Conservation (phyloP, 75 land plant genomes). For the Selaginella moellendorffii region DNA sequence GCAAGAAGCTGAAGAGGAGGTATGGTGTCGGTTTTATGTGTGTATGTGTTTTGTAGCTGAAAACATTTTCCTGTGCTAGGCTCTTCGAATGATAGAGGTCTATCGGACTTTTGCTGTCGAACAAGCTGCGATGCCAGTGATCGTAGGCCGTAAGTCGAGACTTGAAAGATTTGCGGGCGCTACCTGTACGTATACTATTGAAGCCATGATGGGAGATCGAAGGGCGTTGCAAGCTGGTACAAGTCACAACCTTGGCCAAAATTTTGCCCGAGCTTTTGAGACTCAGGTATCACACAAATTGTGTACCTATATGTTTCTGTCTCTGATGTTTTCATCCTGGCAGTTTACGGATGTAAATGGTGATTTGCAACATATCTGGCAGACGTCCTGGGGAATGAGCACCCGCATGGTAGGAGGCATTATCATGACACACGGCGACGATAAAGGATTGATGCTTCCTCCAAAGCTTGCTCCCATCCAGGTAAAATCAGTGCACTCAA, state of each 20-base stretch:
- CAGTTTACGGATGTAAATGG: constrained; percentile 76
- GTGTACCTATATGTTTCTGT: too few species aligned
- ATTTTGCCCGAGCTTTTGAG: constrained; percentile 87
- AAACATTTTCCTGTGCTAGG: not conserved
- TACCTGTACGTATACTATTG: constrained; percentile 75
- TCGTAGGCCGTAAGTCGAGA: constrained; percentile 81
- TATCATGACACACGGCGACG: constrained; percentile 98
- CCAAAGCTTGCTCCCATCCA: constrained; percentile 88
- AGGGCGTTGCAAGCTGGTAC: constrained; percentile 98
- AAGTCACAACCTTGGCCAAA: constrained; percentile 96
- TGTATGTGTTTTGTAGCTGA: not conserved
- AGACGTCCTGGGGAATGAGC: constrained; percentile 98
- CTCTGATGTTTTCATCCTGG: too few species aligned
- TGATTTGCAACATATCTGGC: constrained; percentile 77
- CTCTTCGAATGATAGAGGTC: constrained; percentile 72
- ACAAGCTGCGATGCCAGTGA: constrained; percentile 95
- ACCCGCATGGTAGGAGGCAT: constrained; percentile 96
- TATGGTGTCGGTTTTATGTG: constrained; percentile 13
- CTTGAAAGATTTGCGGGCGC: constrained; percentile 97
- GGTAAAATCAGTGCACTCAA: too few species aligned
- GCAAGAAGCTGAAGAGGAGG: constrained; percentile 94
- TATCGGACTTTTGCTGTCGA: constrained; percentile 77
- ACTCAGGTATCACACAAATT: constrained; percentile 40
- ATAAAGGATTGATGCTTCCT: constrained; percentile 75
- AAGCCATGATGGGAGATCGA: constrained; percentile 98